These are phyloP conservation scores for Mayamaea pseudoterrestris DNA, from an alignment of 108 stramenopile species.

Conservation along the genomic window DNA sequence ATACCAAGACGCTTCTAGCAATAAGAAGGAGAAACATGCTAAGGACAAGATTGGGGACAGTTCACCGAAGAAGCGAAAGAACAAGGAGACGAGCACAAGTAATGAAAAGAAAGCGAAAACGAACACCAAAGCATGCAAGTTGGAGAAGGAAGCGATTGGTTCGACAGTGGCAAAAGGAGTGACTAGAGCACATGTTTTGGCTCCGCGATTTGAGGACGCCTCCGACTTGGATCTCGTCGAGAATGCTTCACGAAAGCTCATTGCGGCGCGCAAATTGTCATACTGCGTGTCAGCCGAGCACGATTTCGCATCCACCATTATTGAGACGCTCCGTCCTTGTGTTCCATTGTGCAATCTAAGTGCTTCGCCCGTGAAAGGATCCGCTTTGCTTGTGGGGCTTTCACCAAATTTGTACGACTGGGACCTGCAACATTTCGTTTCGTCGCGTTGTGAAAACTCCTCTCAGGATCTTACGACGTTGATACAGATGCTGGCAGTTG, in stretches of 20 bases:
- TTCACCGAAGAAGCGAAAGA: constrained; percentile 10
- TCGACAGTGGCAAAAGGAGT: constrained; percentile 22
- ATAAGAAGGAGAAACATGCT: constrained; percentile 7
- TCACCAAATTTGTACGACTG: constrained; percentile 49
- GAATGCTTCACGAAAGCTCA: not conserved
- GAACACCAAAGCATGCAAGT: constrained; percentile 1
- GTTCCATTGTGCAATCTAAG: no score
- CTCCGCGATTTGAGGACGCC: not conserved
- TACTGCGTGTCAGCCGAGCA: not conserved
- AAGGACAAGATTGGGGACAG: constrained; percentile 10
- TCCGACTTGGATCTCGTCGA: not conserved
- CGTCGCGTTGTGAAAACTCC: constrained; percentile 18
- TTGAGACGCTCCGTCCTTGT: no score
- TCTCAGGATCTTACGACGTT: constrained; percentile 13
- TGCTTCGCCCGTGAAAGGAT: constrained; percentile 2
- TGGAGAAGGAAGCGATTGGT: constrained; percentile 18
- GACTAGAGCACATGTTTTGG: constrained; percentile 5
- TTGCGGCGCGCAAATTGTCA: not conserved
- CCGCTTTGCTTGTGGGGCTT: constrained; percentile 63
- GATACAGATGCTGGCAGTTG: constrained; percentile 12
- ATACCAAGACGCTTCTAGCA: constrained; percentile 11
- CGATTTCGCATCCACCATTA: no score
- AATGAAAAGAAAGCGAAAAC: constrained; percentile 6
- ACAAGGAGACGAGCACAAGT: constrained; percentile 6
- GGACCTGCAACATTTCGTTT: constrained; percentile 34